These are phyloP conservation scores for Oropetium thomaeum DNA, from an alignment of 176 grass and related monocot genomes.

Conservation along the genomic window DNA sequence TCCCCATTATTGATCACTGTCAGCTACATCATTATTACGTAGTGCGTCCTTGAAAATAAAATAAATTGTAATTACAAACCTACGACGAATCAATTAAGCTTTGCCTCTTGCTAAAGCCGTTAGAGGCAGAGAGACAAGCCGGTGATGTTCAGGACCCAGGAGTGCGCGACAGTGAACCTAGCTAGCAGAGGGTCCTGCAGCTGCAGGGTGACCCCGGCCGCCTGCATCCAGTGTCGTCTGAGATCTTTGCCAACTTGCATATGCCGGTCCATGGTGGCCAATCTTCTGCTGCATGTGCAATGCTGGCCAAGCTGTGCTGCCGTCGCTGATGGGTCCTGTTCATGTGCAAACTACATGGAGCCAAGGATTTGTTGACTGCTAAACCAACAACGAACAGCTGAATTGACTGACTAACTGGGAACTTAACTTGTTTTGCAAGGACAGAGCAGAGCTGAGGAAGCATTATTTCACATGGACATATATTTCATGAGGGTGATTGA, in stretches of 20 bases:
- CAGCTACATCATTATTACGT: too few relatives aligned
- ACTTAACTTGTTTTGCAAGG: constrained; percentile 12
- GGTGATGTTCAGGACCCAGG: neutral
- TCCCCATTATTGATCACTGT: too few relatives aligned
- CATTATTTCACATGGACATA: constrained; percentile 1
- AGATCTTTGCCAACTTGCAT: constrained; percentile 33
- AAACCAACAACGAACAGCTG: constrained; percentile 1
- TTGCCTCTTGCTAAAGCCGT: neutral
- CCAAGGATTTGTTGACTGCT: constrained; percentile 32
- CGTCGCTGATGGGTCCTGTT: neutral
- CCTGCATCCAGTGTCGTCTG: constrained; percentile 29
- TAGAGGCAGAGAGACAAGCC: constrained; percentile 20
- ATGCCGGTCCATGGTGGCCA: constrained; percentile 24
- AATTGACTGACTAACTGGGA: neutral
- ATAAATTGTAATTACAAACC: too few relatives aligned
- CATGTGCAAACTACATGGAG: constrained; percentile 15
- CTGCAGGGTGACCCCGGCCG: constrained; percentile 12
- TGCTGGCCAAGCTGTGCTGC: neutral
- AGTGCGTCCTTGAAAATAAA: too few relatives aligned
- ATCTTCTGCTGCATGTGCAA: constrained; percentile 33
- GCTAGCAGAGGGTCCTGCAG: neutral
- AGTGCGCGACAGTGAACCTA: constrained; percentile 7
- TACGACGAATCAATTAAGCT: neutral
- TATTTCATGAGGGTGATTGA: constrained; percentile 34
- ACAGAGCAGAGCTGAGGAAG: too few relatives aligned